Conservation (phyloP, 306 rosid species). For the Oxytropis ochrocephala region DNA sequence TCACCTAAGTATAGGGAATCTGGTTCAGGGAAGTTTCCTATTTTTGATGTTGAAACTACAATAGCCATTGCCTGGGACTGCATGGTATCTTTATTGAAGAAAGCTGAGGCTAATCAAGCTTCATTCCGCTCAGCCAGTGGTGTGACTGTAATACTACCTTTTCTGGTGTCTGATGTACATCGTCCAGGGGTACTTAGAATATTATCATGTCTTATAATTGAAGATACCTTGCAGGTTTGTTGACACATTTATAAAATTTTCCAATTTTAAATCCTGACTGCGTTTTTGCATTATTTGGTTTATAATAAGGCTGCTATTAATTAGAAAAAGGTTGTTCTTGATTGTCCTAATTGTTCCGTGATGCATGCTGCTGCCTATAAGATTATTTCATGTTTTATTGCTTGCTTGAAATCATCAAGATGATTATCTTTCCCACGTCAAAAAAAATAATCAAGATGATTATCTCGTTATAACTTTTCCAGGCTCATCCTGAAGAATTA, state of each 20-base stretch:
- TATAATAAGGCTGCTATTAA: not conserved
- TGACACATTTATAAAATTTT: not conserved
- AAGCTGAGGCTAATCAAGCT: constrained; percentile 83
- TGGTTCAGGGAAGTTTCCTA: constrained; percentile 81
- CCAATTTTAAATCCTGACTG: not conserved
- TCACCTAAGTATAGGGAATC: constrained; percentile 73
- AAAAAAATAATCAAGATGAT: constrained; percentile 20
- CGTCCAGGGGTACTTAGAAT: constrained; percentile 87
- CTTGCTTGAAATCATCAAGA: constrained; percentile 20
- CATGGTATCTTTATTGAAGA: constrained; percentile 82
- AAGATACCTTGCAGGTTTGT: constrained; percentile 83
- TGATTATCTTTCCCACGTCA: too few relatives aligned
- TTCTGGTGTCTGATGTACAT: constrained; percentile 75
- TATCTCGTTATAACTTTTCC: constrained; percentile 26
- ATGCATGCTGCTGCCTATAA: constrained; percentile 12
- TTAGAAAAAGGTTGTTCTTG: not conserved
- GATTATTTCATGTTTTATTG: constrained; percentile 1
- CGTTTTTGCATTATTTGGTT: constrained; percentile 3
- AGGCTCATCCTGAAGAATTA: constrained; percentile 95
- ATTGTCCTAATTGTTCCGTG: not conserved
- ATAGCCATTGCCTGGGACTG: constrained; percentile 94
- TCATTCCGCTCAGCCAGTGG: constrained; percentile 85
- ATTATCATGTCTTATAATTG: constrained; percentile 83
- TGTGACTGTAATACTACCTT: constrained; percentile 70
- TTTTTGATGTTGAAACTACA: constrained; percentile 76